Evolutionary conservation across 495 filamentous ascomycete species (phyloP).

Genomic region (Lichenothelia convexa): DNA sequence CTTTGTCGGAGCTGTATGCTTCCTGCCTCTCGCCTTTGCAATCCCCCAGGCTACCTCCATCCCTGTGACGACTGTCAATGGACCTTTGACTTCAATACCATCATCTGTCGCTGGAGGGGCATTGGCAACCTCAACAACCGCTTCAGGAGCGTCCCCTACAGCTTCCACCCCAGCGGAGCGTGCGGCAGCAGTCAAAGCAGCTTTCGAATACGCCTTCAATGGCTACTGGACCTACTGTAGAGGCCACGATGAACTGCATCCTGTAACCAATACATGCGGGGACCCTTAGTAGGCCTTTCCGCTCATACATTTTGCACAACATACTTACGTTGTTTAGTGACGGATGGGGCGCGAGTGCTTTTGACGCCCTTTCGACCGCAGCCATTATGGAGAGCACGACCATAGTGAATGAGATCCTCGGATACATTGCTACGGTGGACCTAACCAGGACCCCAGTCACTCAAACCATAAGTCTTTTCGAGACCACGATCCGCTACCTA

Average conservation of each 20-base stretch:
- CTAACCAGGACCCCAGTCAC: constrained; percentile 32
- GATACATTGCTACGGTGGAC: constrained; percentile 49
- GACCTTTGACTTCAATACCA: too few relatives aligned
- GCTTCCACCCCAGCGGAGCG: constrained; percentile 23
- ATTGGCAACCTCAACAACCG: too few relatives aligned
- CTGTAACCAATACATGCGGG: constrained; percentile 41
- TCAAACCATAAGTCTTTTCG: constrained; percentile 51
- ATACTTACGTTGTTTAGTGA: constrained; percentile 35
- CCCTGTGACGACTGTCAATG: too few relatives aligned
- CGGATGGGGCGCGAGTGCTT: constrained; percentile 70
- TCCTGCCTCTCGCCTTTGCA: too few relatives aligned
- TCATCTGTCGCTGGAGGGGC: too few relatives aligned
- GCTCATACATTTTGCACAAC: neutral
- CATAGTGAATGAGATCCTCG: constrained; percentile 48
- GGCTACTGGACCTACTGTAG: constrained; percentile 69
- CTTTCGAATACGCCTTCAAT: constrained; percentile 62
- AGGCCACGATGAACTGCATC: constrained; percentile 58
- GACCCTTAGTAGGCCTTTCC: constrained; percentile 44
- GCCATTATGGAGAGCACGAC: constrained; percentile 53
- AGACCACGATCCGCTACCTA: constrained; percentile 80
- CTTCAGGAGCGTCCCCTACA: too few relatives aligned
- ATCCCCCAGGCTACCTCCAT: too few relatives aligned
- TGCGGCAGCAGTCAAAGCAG: constrained; percentile 50
- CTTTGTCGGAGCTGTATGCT: too few relatives aligned
- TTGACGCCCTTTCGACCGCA: constrained; percentile 70